Evolutionary conservation across 2,329 filamentous ascomycete species (phyloP), one percentile per base, ranked within the genome.

Genomic region (Diplodia intermedia): DNA sequence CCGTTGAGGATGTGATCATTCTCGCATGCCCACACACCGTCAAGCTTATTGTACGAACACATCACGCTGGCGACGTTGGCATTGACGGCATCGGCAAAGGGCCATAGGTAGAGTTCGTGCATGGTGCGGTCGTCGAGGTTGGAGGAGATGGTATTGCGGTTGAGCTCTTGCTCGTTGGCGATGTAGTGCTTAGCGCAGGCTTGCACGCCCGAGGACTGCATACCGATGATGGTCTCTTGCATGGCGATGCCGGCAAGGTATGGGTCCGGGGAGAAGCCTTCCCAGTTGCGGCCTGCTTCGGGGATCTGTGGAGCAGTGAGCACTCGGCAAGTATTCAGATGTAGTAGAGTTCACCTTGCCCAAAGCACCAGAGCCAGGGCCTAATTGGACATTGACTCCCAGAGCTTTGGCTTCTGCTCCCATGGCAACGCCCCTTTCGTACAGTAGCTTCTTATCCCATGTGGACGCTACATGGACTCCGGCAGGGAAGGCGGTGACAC

Each of bases 61-160:
- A 90, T 90, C 49, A 90, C 78, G 0, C 84, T 85, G 0, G 82
- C 84, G 0, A 83, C 84, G 0, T 87, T 87, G 4, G 87, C 86
- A 12, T 77, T 80, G 3, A 91, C 77, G 0, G 86, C 85, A 68
- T 90, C 86, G 69, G 86, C 84, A 69, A 90, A 91, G 0, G 89
- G 88, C 84, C 87, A 90, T 1, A 88, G 80, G 67, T 91, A 91
- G 18, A 86, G 81, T 75, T 91, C 89, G 71, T 90, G 88, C 68
- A 90, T 81, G 0, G 88, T 88, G 71, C 85, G 84, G 73, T 91
- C 89, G 69, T 90, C 87, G 5, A 90, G 80, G 71, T 90, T 90
- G 40, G 88, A 82, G 0, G 86, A 89, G 12, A 86, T 76, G 11
- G 87, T 84, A 71, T 88, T 85, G 50, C 73, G 77, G 71, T 75